These are phyloP conservation scores for Selaginella moellendorffii DNA, from an alignment of 75 land plant species.

Conservation along the genomic window DNA sequence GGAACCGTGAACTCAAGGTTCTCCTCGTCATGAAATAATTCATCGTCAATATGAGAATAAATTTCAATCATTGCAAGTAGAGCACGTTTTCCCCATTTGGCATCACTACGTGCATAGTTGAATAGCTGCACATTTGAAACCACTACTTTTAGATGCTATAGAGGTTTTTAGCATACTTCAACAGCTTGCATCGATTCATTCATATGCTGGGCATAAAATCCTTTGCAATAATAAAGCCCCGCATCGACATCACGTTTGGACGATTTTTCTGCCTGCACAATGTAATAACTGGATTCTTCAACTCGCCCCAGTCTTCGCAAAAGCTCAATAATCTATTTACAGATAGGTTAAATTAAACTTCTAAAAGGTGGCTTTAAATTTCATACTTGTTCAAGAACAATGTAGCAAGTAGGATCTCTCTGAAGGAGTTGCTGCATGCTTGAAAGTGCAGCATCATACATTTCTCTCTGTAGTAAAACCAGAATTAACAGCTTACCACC, in stretches of 20 bases:
- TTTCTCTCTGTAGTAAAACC: conserved; percentile 19
- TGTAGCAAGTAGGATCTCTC: conserved; percentile 15
- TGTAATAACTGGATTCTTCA: conserved; percentile 15
- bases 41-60: conserved; percentile 21
- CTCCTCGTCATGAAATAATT: conserved; percentile 16
- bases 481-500: conserved; percentile 17
- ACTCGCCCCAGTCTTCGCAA: conserved; percentile 16
- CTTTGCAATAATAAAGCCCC: conserved; percentile 22
- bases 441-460: conserved; percentile 20
- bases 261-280: conserved; percentile 16
- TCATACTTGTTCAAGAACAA: conserved; percentile 10
- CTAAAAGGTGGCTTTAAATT: not conserved
- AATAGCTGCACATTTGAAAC: conserved; percentile 12
- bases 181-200: conserved; percentile 19
- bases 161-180: conserved; percentile 4
- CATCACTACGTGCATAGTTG: conserved; percentile 19
- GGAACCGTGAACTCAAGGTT: conserved; percentile 11
- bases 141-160: not conserved
- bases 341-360: not conserved
- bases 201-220: conserved; percentile 12
- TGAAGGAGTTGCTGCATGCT: conserved; percentile 18
- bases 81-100: conserved; percentile 19
- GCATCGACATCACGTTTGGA: conserved; percentile 10
- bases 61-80: conserved; percentile 16
- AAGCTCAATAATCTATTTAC: conserved; percentile 15